phyloP scores from a whole-genome alignment of 768 basidiomycete genomes.

The Russula foetens region DNA sequence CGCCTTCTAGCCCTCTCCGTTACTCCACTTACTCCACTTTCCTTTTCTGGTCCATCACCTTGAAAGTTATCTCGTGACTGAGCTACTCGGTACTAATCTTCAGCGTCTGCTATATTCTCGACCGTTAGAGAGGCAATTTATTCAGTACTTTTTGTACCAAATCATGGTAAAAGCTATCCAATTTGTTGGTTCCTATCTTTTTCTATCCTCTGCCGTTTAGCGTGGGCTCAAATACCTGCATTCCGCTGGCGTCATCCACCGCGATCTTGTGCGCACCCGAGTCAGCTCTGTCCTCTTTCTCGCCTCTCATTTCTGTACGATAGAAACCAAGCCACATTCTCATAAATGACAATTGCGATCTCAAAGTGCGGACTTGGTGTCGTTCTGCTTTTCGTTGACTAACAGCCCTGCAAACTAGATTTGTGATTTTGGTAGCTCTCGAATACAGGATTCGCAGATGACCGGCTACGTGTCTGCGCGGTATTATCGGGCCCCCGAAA shows the following conservation, averaged over 20 bases:
- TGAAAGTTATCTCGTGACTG: conserved; percentile 93
- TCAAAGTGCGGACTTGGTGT: conserved; percentile 56
- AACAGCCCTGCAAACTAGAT: conserved; percentile 44
- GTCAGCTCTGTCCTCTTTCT: neutral
- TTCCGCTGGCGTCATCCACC: conserved; percentile 97
- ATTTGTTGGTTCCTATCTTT: neutral
- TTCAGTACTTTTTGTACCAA: conserved; percentile 99
- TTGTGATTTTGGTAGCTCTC: conserved; percentile 97
- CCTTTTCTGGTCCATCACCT: neutral
- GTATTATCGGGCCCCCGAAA: conserved; percentile 98
- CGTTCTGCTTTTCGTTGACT: conserved; percentile 8
- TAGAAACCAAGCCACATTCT: conserved; percentile 99
- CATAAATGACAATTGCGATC: conserved; percentile 98
- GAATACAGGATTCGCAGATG: conserved; percentile 99
- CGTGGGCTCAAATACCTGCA: conserved; percentile 99
- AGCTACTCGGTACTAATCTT: conserved; percentile 94
- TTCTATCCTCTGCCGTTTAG: conserved; percentile 34
- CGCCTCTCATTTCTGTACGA: neutral
- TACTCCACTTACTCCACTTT: too few species aligned
- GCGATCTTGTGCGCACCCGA: conserved; percentile 68
- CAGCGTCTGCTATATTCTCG: conserved; percentile 94
- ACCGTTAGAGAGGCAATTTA: conserved; percentile 98
- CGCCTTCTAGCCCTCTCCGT: too few species aligned
- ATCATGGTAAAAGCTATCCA: conserved; percentile 61
- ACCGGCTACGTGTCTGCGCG: conserved; percentile 98